Percentiles rank a stretch among this genome's conserved stretches.
Evolutionary conservation across 257 asterid species (phyloP).

Genomic region (Solanum rostratum): DNA sequence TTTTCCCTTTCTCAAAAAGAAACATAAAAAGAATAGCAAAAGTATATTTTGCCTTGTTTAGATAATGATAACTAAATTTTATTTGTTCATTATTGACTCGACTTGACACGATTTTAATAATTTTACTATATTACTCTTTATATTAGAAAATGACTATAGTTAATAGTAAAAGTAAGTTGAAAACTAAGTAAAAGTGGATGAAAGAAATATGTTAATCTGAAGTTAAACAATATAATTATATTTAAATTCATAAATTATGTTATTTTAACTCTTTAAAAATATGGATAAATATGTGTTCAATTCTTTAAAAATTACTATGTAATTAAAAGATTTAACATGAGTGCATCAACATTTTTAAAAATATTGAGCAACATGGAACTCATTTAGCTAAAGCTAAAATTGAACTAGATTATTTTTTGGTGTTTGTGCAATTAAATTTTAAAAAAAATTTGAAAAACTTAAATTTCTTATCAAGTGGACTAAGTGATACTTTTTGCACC

Average conservation of each 20-base stretch:
- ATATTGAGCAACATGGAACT: not conserved
- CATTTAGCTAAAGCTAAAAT: too few relatives aligned
- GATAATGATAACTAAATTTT: not conserved
- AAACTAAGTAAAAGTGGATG: too few relatives aligned
- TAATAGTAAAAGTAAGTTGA: too few relatives aligned
- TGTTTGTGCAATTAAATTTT: too few relatives aligned
- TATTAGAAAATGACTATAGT: too few relatives aligned
- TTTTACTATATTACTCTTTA: too few relatives aligned
- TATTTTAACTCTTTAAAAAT: not conserved
- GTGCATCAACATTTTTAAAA: not conserved
- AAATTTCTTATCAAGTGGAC: not conserved
- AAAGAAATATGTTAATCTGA: not conserved
- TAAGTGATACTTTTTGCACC: not conserved
- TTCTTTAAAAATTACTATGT: not conserved
- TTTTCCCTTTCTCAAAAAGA: not conserved
- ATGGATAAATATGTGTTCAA: not conserved
- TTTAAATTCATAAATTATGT: not conserved
- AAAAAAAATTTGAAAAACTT: too few relatives aligned
- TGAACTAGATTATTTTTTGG: too few relatives aligned
- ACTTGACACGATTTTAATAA: too few relatives aligned
- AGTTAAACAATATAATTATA: not conserved
- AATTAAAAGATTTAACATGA: not conserved
- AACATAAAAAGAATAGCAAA: not conserved
- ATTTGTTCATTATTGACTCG: too few relatives aligned
- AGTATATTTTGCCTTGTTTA: not conserved